A percentile compares a stretch with the other conserved stretches of the same genome.
Evolutionary conservation across 176 grass and related monocot species (phyloP).

Genomic region (Alopecurus myosuroides): DNA sequence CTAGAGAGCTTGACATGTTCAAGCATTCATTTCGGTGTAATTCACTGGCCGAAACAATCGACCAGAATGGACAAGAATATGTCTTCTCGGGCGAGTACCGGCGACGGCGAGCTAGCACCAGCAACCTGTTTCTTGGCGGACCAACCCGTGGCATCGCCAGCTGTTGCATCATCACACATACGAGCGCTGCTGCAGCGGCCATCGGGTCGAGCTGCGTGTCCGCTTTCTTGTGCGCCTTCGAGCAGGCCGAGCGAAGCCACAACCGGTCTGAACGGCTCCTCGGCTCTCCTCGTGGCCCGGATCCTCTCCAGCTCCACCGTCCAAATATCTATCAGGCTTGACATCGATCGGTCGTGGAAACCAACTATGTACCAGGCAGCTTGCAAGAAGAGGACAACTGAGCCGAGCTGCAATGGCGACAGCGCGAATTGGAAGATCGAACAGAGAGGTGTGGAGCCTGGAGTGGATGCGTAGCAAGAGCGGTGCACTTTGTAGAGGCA

Average conservation of each 20-base stretch:
- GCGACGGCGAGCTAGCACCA: not conserved
- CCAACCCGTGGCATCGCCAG: not conserved
- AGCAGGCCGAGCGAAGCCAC: not conserved
- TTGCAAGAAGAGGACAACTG: not conserved
- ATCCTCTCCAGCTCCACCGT: conserved; percentile 48
- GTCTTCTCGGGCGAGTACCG: conserved; percentile 27
- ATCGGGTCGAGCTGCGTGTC: not conserved
- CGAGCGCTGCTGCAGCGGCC: not conserved
- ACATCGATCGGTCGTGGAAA: conserved; percentile 42
- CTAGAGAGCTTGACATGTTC: too few relatives aligned
- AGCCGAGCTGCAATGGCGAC: not conserved
- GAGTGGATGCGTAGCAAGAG: not conserved
- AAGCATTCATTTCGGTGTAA: too few relatives aligned
- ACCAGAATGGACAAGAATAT: conserved; percentile 48
- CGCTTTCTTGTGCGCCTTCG: not conserved
- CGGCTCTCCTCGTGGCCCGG: conserved; percentile 1
- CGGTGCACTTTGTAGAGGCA: not conserved
- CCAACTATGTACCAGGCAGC: too few relatives aligned
- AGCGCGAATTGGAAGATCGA: not conserved
- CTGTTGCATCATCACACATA: not conserved
- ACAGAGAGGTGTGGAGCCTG: not conserved
- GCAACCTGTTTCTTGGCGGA: conserved; percentile 3
- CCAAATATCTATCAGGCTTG: conserved; percentile 72
- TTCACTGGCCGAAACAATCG: conserved; percentile 58
- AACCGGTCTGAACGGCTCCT: conserved; percentile 3